These are phyloP conservation scores for Lentinula sp. DNA, from an alignment of 768 basidiomycete genomes.

Conservation along the genomic window DNA sequence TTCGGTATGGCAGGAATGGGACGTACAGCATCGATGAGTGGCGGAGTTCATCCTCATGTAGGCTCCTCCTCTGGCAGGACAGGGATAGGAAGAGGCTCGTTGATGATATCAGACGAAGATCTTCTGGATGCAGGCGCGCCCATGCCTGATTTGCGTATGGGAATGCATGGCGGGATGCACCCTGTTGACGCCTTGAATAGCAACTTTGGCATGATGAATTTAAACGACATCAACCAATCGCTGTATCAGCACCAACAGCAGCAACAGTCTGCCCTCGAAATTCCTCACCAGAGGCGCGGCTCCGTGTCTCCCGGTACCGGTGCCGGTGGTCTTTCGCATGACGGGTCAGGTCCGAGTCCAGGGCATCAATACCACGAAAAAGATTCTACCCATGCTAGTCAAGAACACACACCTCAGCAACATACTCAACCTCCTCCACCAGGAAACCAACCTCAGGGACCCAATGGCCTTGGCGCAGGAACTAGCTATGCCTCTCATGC, in stretches of 20 bases:
- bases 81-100: slow-evolving; percentile 43
- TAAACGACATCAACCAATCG: slow-evolving; percentile 26
- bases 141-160: neutral
- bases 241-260: slow-evolving; percentile 2
- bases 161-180: neutral
- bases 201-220: slow-evolving; percentile 50
- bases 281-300: slow-evolving; percentile 35
- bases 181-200: neutral
- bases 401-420: slow-evolving; percentile 2
- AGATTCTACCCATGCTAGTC: neutral
- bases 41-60: neutral
- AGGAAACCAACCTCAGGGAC: neutral
- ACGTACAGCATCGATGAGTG: neutral
- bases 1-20: slow-evolving; percentile 3
- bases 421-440: neutral
- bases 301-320: slow-evolving; percentile 3
- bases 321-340: neutral
- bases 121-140: slow-evolving; percentile 49
- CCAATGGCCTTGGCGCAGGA: neutral
- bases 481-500: slow-evolving; percentile 2
- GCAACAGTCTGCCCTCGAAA: slow-evolving; percentile 11
- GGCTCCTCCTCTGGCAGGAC: neutral
- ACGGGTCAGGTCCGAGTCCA: neutral
- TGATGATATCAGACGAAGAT: slow-evolving; percentile 76
- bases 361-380: neutral